A percentile compares a stretch with the other conserved stretches of the same genome.
These are phyloP conservation scores for Botrytis galanthina DNA, from an alignment of 2,329 filamentous ascomycete genomes.

Conservation along the genomic window DNA sequence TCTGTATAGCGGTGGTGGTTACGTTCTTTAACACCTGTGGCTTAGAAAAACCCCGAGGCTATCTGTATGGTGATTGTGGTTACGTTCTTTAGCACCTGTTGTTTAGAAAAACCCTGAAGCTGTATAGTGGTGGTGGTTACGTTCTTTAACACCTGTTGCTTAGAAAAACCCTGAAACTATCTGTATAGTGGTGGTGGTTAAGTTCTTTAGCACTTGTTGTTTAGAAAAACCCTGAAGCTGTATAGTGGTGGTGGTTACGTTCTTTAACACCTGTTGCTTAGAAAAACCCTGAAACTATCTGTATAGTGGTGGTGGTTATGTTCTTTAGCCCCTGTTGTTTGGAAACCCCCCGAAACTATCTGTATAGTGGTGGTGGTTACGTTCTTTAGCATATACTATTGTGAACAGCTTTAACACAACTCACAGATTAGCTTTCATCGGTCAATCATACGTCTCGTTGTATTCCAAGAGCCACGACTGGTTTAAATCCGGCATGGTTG, in stretches of 20 bases:
- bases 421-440: background rate
- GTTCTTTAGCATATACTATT: constrained; percentile 3
- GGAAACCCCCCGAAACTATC: background rate
- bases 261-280: background rate
- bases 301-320: background rate
- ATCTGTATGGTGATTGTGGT: background rate
- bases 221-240: background rate
- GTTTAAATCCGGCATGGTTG: background rate
- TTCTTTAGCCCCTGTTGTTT: background rate
- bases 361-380: background rate
- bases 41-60: background rate
- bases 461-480: background rate
- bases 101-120: background rate
- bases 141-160: background rate
- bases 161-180: no score
- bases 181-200: background rate
- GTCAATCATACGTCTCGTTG: background rate
- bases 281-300: background rate
- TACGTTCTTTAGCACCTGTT: background rate
- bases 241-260: background rate
- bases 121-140: no score
- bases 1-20: no score
- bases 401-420: background rate
- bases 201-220: background rate
- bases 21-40: background rate